Evolutionary conservation across 1,139 yeast genomes (phyloP), one percentile per base, ranked within the genome.

Genomic region (Magnusiomyces ingens): DNA sequence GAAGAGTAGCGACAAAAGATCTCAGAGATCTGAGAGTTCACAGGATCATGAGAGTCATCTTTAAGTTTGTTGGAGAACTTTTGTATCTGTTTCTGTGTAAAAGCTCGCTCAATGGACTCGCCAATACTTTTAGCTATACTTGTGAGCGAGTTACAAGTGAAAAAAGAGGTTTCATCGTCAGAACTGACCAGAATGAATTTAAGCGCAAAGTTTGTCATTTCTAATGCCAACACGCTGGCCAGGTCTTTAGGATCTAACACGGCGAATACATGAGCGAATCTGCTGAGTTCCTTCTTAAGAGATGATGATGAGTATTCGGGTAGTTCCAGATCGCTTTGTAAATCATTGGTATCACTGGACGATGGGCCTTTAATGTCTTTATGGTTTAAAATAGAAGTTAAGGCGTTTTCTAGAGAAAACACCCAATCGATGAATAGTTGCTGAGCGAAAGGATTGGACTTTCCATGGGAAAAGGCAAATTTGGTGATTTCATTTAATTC

Each of bases 11-110:
- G n/a, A 6, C 36, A 41, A 13, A 19, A 41, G 11, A 47, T 10
- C 12, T 37, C n/a, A 12, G 26, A 2, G 11, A 47, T n/a, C 11
- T 47, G 18, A 8, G 38, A 37, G 19, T 36, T 12, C 3, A 18
- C 49, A 13, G 35, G 44, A 47, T 47, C 69, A 10, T 75, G 74
- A 11, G 51, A 13, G 35, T 45, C 15, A 11, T 26, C 36, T 37
- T 17, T 12, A 15, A 36, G 17, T 37, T 26, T 48, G 13, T 37
- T 41, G 2, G 45, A 37, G 29, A 21, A 43, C 12, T 45, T 6
- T 10, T 44, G 17, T 12, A 48, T 36, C 13, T 43, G 21, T 22
- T 35, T 38, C 10, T 46, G 49, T 19, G n/a, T 8, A 13, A 15
- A 12, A 36, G 55, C 58, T 17, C 49, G 38, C 40, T 58, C 57